phyloP scores from a whole-genome alignment of 345 rosid species.

The Citropsis articulata region DNA sequence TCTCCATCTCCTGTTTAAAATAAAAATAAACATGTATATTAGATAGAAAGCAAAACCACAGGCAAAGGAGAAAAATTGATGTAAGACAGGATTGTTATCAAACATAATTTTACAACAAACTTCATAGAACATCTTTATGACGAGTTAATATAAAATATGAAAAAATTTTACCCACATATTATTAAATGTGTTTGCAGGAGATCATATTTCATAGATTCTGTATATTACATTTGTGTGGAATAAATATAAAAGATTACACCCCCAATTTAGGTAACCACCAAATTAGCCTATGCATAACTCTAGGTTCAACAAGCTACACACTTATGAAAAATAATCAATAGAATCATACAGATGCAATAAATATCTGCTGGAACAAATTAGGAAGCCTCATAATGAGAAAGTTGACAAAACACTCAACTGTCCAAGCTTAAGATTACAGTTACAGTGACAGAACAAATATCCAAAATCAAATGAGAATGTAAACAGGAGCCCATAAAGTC shows the following conservation, averaged over 20 bases:
- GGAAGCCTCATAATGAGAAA: too few relatives aligned
- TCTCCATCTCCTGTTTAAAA: conserved; percentile 64
- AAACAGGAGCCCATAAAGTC: neutral
- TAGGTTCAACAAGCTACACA: too few relatives aligned
- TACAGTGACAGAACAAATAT: neutral
- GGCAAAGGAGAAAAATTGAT: neutral
- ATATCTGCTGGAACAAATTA: too few relatives aligned
- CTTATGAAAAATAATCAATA: too few relatives aligned
- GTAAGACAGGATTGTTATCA: neutral
- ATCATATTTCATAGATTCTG: too few relatives aligned
- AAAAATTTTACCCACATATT: neutral
- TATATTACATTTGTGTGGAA: too few relatives aligned
- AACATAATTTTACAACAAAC: neutral
- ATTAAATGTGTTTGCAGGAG: too few relatives aligned
- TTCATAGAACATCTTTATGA: neutral
- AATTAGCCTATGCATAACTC: too few relatives aligned
- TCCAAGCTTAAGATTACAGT: neutral
- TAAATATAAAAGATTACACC: too few relatives aligned
- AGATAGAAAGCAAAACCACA: conserved; percentile 1
- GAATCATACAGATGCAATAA: too few relatives aligned
- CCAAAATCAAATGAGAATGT: neutral
- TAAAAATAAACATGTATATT: conserved; percentile 13
- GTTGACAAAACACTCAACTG: too few relatives aligned
- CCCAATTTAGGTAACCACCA: too few relatives aligned
- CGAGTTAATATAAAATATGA: neutral